These are phyloP conservation scores for Grosmannia serpens DNA, from an alignment of 2,329 filamentous ascomycete species.

Conservation along the genomic window DNA sequence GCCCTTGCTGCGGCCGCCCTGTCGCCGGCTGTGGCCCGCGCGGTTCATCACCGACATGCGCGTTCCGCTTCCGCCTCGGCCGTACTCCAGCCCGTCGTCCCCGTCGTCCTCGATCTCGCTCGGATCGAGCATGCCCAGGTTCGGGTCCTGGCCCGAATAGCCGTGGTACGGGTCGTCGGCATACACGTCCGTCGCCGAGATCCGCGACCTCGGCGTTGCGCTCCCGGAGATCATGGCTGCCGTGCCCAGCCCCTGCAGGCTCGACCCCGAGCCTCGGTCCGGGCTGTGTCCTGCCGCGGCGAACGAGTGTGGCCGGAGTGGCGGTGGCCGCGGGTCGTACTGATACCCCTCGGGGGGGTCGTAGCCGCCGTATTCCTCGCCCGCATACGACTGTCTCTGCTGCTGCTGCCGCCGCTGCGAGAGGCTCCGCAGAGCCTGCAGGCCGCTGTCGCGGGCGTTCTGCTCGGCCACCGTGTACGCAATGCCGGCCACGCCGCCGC, in stretches of 20 bases:
- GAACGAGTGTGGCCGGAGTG: slow-evolving; percentile 7
- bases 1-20: slow-evolving; percentile 19
- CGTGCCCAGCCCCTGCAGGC: slow-evolving; percentile 26
- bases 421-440: slow-evolving; percentile 42
- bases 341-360: no score
- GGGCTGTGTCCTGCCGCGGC: neutral
- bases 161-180: slow-evolving; percentile 57
- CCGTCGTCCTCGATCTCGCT: slow-evolving; percentile 77
- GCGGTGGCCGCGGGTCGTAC: no score
- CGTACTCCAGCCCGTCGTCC: slow-evolving; percentile 64
- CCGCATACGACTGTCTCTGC: no score
- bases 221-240: slow-evolving; percentile 22
- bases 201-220: slow-evolving; percentile 32
- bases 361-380: no score
- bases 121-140: slow-evolving; percentile 57
- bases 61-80: slow-evolving; percentile 22
- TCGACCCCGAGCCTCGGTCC: slow-evolving; percentile 24
- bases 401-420: slow-evolving; percentile 13
- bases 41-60: slow-evolving; percentile 51
- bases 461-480: slow-evolving; percentile 54
- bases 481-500: slow-evolving; percentile 56
- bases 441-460: slow-evolving; percentile 52
- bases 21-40: slow-evolving; percentile 30
- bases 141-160: slow-evolving; percentile 37
- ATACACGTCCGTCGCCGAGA: slow-evolving; percentile 34